Conservation (phyloP, 2,329 filamentous ascomycete genomes). For the Curvularia eragrostidis region DNA sequence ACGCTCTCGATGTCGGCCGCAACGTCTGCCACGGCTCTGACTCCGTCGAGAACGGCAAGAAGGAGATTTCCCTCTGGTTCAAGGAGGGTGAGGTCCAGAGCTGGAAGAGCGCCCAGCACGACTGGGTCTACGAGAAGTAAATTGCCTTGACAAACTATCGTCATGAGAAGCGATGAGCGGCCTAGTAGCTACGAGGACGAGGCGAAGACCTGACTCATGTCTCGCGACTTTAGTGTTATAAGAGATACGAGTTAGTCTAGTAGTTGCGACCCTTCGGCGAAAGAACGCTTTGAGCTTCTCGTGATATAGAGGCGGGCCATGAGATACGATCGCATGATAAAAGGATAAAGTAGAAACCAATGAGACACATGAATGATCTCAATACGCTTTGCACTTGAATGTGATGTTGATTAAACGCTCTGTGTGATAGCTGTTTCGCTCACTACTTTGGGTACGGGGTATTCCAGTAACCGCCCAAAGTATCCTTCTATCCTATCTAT, state of each 20-base stretch:
- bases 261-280: constrained; percentile 7
- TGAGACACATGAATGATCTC: constrained; percentile 38
- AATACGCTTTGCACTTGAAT: not conserved
- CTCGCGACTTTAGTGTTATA: not conserved
- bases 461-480: constrained; percentile 1
- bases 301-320: constrained; percentile 2
- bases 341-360: constrained; percentile 28
- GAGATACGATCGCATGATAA: constrained; percentile 25
- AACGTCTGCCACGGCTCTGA: constrained; percentile 99
- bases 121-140: constrained; percentile 97
- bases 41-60: constrained; percentile 97
- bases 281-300: constrained; percentile 1
- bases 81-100: constrained; percentile 80
- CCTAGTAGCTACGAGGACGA: constrained; percentile 9
- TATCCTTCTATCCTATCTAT: not conserved
- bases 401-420: constrained; percentile 5
- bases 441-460: not conserved
- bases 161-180: constrained; percentile 3
- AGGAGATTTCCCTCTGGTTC: constrained; percentile 99
- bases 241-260: not conserved
- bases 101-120: constrained; percentile 84
- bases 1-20: constrained; percentile 86
- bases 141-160: constrained; percentile 8
- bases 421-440: not conserved
- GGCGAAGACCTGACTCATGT: not conserved